Base-by-base conservation (phyloP, 345 rosid genomes). In the Gossypioides kirkii region DNA sequence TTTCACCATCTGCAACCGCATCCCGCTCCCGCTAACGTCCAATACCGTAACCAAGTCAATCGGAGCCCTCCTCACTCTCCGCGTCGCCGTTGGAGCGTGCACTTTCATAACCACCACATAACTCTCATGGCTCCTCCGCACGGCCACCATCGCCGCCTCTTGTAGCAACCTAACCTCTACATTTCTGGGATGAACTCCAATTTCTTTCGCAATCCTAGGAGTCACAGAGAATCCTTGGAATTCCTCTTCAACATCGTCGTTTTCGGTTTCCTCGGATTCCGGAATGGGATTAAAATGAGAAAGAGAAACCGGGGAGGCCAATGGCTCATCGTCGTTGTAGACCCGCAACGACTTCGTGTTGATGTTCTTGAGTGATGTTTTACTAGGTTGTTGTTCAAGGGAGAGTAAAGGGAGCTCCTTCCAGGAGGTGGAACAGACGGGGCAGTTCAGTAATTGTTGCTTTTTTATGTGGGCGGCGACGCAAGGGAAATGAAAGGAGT, bases 271-370 rank as follows among this genome's bases (percentile, higher is more conserved):
- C 8, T 89, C 91, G 17, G 90, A 85, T 79, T 93, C 98, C 0
- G 89, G 96, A 41, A 93, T 93, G 7, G 98, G 81, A 77, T 85
- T 85, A 71, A 93, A 82, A 47, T 86, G 69, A 6, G 93, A 75
- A 38, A 86, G 71, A 61, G 87, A 83, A 41, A 75, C 73, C 11
- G 90, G 92, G n/a, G 91, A 85, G 42, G 74, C 63, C 69, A 93
- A 77, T 2, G 94, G 83, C 78, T 93, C 97, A 73, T 93, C 97
- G 74, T 93, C 97, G 78, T 91, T 79, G 79, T 93, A 93, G 65
- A 86, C 87, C 55, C 89, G 83, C 26, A 88, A 55, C 7, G 80
- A 65, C 72, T 82, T 89, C 1, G 56, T 71, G 61, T 80, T 82
- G 6, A 71, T 67, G 42, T 66, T 75, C 54, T 76, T 70, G 73